phyloP scores from a whole-genome alignment of 1,139 yeast genomes.

The Suhomyces bribrorum region DNA sequence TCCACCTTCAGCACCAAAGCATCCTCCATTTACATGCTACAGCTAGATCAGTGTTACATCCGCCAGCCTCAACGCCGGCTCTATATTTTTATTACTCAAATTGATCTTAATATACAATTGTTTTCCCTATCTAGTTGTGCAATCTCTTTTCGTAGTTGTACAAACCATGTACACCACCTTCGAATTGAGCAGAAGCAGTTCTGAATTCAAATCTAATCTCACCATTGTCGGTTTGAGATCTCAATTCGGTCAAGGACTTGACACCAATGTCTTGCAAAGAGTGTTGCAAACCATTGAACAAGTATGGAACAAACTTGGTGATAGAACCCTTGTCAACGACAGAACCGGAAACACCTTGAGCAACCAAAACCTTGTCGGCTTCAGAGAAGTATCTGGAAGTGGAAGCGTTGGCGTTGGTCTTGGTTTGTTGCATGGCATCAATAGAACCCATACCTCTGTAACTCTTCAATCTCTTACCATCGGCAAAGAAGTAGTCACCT shows the following conservation, averaged over 20 bases:
- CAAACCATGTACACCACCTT: constrained; percentile 97
- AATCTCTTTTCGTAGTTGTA: constrained; percentile 97
- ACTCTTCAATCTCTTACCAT: constrained; percentile 94
- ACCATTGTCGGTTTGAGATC: constrained; percentile 64
- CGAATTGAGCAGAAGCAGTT: constrained; percentile 98
- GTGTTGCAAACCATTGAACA: constrained; percentile 94
- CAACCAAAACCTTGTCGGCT: constrained; percentile 91
- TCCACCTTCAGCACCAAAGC: too few species aligned
- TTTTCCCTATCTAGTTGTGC: constrained; percentile 58
- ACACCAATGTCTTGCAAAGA: constrained; percentile 98
- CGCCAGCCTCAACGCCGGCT: background rate
- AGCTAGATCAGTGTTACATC: background rate
- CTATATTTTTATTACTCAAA: background rate
- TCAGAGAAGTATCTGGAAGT: constrained; percentile 98
- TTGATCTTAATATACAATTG: constrained; percentile 7
- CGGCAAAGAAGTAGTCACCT: constrained; percentile 96
- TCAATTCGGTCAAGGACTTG: constrained; percentile 62
- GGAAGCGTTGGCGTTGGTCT: constrained; percentile 88
- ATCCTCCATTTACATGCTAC: background rate
- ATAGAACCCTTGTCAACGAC: constrained; percentile 97
- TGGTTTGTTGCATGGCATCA: constrained; percentile 97
- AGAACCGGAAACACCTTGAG: constrained; percentile 98
- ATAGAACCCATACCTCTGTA: constrained; percentile 99
- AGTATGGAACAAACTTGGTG: constrained; percentile 89
- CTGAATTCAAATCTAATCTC: constrained; percentile 92